Conservation (phyloP, 1,284 basidiomycete species). For the Melampsora abietis-canadensis region DNA sequence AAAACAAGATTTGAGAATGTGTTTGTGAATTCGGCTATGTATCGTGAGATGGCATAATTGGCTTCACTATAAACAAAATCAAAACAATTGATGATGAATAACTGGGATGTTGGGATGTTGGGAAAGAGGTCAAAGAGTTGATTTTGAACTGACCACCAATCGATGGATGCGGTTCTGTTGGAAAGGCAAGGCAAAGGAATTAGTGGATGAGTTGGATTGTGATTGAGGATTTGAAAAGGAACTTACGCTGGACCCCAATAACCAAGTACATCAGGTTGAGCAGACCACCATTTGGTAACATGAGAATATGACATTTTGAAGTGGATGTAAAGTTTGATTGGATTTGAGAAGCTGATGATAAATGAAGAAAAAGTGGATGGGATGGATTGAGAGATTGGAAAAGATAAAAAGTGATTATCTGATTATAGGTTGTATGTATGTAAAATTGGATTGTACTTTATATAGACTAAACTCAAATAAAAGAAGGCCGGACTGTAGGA, state of each 20-base stretch:
- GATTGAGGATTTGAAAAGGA: too few species aligned
- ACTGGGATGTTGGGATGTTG: neutral
- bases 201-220: too few species aligned
- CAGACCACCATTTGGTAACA: conserved; percentile 39
- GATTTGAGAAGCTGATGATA: neutral
- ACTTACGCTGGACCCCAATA: conserved; percentile 41
- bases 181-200: too few species aligned
- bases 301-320: conserved; percentile 10
- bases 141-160: conserved; percentile 38
- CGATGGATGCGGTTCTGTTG: conserved; percentile 33
- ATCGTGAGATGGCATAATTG: conserved; percentile 50
- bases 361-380: neutral
- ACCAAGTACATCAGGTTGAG: conserved; percentile 28
- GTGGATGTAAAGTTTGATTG: neutral
- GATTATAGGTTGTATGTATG: too few species aligned
- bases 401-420: too few species aligned
- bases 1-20: conserved; percentile 57
- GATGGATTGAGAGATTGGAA: too few species aligned
- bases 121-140: neutral
- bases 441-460: too few species aligned
- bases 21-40: conserved; percentile 56
- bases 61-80: conserved; percentile 21
- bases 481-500: too few species aligned
- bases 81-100: neutral
- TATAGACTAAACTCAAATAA: too few species aligned